Evolutionary conservation across 2,329 filamentous ascomycete species (phyloP), one percentile per base, ranked within the genome.

Genomic region (Neofusicoccum ribis): DNA sequence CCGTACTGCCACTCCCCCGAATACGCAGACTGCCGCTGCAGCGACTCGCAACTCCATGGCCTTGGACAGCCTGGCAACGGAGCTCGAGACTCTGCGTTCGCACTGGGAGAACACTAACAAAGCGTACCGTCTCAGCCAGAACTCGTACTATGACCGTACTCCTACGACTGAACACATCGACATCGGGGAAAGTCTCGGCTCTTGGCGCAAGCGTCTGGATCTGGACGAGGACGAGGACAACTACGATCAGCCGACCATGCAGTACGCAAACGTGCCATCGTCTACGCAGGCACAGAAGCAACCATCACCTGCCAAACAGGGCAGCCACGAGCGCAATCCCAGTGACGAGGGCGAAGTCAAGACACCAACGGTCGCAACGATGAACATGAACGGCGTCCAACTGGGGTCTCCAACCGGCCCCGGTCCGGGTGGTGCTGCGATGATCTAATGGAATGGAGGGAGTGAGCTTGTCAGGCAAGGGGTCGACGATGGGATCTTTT

Each of bases 51-150:
- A 87, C 62, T 88, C 85, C 0, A 81, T 89, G 70, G 94, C 93
- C 3, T 85, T 99, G 20, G 95, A 99, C 78, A 95, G 90, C 69
- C 86, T 99, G 27, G 94, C 95, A 11, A 92, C 88, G 68, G 95
- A 99, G 80, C 87, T 99, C 7, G 95, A 99, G 76, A 91, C 91
- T 12, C 84, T 99, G 54, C 88, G 94, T 61, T 91, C 84, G 61
- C 93, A 97, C 72, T 99, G 95, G 95, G 93, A 98, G 80, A 92
- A 90, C 44, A 97, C 93, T 12, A 97, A 94, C 80, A 95, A 96
- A 78, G 96, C 92, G 72, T 97, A 98, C 77, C 90, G 95, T 27
- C 82, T 97, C 50, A 96, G 92, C 78, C 93, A 90, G 73, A 88
- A 91, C 60, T 96, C 96, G 72, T 93, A 97, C 74, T 93, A 96